A percentile compares a stretch with the other conserved stretches of the same genome.
These are phyloP conservation scores for Arthrinium phaeospermum DNA, from an alignment of 2,329 filamentous ascomycete genomes.

Conservation along the genomic window DNA sequence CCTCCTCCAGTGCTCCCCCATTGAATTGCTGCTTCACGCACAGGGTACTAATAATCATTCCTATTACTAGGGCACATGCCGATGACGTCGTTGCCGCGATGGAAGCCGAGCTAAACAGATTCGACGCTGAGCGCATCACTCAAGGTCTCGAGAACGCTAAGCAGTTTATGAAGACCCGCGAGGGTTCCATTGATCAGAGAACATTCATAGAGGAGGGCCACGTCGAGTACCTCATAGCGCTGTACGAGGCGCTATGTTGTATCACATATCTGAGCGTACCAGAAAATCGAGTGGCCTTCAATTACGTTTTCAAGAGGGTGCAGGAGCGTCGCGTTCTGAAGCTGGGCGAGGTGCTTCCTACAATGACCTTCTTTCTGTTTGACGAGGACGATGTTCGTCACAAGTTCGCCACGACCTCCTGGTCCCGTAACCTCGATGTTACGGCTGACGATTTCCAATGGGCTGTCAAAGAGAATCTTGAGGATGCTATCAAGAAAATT, in stretches of 20 bases:
- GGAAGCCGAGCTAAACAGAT: conserved; percentile 60
- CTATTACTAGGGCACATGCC: conserved; percentile 40
- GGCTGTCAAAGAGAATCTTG: conserved; percentile 78
- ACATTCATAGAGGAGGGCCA: conserved; percentile 50
- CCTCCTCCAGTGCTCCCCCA: not conserved
- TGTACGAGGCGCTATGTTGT: conserved; percentile 90
- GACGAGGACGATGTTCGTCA: conserved; percentile 68
- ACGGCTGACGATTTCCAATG: conserved; percentile 82
- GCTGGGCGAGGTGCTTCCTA: conserved; percentile 75
- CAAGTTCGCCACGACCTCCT: conserved; percentile 72
- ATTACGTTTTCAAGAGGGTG: conserved; percentile 81
- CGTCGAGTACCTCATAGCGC: conserved; percentile 71
- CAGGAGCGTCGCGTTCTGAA: conserved; percentile 81
- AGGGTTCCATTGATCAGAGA: conserved; percentile 45
- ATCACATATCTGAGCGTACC: conserved; percentile 72
- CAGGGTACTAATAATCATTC: not conserved
- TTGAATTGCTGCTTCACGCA: not conserved
- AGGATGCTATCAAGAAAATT: conserved; percentile 68
- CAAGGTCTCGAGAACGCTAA: conserved; percentile 63
- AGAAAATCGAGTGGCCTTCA: conserved; percentile 66
- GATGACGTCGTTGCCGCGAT: conserved; percentile 60
- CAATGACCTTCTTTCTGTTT: conserved; percentile 86
- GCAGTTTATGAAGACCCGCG: conserved; percentile 52
- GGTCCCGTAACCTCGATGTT: conserved; percentile 68
- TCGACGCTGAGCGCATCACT: conserved; percentile 67